A percentile compares a stretch with the other conserved stretches of the same genome.
Evolutionary conservation across 768 basidiomycete species (phyloP).

Genomic region (Termitomyces sp.): DNA sequence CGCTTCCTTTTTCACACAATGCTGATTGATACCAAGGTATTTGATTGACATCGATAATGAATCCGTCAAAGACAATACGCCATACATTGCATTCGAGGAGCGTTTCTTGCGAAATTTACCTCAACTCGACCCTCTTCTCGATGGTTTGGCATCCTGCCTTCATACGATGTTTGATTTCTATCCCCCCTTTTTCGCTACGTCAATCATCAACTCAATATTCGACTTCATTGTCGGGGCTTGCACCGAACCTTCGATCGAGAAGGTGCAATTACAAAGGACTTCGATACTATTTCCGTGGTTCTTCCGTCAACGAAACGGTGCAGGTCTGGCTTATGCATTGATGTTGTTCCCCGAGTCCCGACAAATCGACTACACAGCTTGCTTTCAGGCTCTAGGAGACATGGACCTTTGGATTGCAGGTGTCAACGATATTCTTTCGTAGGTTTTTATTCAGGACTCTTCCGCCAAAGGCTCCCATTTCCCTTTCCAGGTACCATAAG

Average conservation of each 20-base stretch:
- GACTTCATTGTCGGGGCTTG: slow-evolving; percentile 10
- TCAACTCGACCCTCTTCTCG: slow-evolving; percentile 12
- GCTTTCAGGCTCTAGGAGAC: slow-evolving; percentile 10
- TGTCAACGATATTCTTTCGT: slow-evolving; percentile 17
- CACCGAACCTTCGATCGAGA: not conserved
- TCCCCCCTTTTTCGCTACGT: slow-evolving; percentile 8
- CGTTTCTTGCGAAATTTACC: slow-evolving; percentile 4
- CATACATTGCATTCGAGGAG: slow-evolving; percentile 7
- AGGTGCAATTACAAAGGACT: not conserved
- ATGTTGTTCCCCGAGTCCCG: slow-evolving; percentile 9
- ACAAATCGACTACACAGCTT: not conserved
- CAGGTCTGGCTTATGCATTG: not conserved
- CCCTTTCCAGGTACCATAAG: slow-evolving; percentile 11
- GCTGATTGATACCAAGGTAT: not conserved
- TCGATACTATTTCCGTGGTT: slow-evolving; percentile 8
- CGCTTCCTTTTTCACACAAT: not conserved
- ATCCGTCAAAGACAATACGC: not conserved
- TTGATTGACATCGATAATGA: slow-evolving; percentile 14
- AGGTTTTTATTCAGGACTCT: not conserved
- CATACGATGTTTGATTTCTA: slow-evolving; percentile 6
- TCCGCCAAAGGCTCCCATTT: too few species aligned
- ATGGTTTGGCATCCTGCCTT: slow-evolving; percentile 5
- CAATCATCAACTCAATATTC: slow-evolving; percentile 9
- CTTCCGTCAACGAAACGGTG: slow-evolving; percentile 10
- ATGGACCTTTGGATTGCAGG: slow-evolving; percentile 11